Evolutionary conservation across 2,329 filamentous ascomycete species (phyloP), one percentile per base, ranked within the genome.

Genomic region (Colletotrichum neosansevieriae): DNA sequence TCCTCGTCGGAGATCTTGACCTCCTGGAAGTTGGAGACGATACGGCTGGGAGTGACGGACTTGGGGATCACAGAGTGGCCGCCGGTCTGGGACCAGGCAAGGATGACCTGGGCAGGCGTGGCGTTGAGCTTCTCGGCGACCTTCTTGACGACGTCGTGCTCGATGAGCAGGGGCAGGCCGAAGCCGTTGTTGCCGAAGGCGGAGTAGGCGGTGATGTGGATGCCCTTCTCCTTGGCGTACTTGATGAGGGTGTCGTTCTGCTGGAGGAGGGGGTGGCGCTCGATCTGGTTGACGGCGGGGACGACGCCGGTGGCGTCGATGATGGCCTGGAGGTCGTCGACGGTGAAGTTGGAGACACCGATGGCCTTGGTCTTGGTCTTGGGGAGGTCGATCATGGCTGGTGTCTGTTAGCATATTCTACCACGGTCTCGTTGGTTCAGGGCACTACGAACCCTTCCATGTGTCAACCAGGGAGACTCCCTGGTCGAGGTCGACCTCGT

Each of bases 41-140:
- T 94, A 66, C 92, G 87, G 38, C 83, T 83, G 57, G 88, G 84
- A 64, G 86, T 92, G 71, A 93, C 90, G 19, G 86, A 90, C 84
- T 94, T 94, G 75, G 92, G 92, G 73, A 94, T 93, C 72, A 94
- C 91, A 73, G 84, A 88, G 79, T 89, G 90, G 62, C 89, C 90
- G 72, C 88, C 79, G 50, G 84, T 73, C 80, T 85, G 76, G 81
- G 82, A 77, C 88, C 89, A 90, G 82, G 90, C 76, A 80, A 89
- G 78, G 83, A 84, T 74, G 70, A 83, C 80, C 73, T 84, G 82
- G 50, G 82, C 81, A 15, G 79, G 75, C 12, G 80, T 82, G 67
- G 81, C 79, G 68, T 75, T 72, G 56, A 81, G 75, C 66, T 79
- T 80, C 72, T 88, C 82, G 47, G 88, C 89, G 53, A 89, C 79